A percentile compares a stretch with the other conserved stretches of the same genome.
Evolutionary conservation across 2,329 filamentous ascomycete genomes (phyloP).

Genomic region (Akanthomyces lecanii): DNA sequence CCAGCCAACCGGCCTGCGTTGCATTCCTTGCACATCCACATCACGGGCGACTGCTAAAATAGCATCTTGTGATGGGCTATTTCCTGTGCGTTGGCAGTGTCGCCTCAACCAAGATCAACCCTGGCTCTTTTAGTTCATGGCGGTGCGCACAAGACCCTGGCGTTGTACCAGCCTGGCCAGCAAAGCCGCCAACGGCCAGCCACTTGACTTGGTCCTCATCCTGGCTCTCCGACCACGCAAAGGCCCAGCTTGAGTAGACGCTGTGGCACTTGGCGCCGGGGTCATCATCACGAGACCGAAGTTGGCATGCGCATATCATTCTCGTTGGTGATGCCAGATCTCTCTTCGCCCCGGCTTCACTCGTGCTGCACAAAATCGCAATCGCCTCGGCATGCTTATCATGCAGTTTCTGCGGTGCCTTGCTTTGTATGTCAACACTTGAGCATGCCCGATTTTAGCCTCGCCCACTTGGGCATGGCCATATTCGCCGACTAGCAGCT

Average conservation of each 20-base stretch:
- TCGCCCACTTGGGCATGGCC: background rate
- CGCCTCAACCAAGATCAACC: slow-evolving; percentile 6
- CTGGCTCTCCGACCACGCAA: background rate
- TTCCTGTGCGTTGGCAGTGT: slow-evolving; percentile 13
- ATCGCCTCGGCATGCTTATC: background rate
- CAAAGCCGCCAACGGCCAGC: slow-evolving; percentile 6
- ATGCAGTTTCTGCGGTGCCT: slow-evolving; percentile 7
- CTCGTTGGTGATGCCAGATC: background rate
- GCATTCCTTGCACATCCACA: slow-evolving; percentile 2
- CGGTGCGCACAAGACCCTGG: slow-evolving; percentile 4
- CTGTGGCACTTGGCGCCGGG: background rate
- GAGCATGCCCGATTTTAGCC: slow-evolving; percentile 12
- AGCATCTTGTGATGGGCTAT: background rate
- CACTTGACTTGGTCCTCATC: slow-evolving; percentile 6
- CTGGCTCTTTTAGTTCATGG: slow-evolving; percentile 5
- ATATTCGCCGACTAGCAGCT: background rate
- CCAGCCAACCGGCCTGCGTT: background rate
- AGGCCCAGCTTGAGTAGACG: background rate
- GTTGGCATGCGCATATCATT: background rate
- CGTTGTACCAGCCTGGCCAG: background rate
- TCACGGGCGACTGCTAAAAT: slow-evolving; percentile 10
- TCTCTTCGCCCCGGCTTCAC: background rate
- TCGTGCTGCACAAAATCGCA: background rate
- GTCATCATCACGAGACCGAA: background rate
- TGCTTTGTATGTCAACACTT: slow-evolving; percentile 5